These are phyloP conservation scores for Sungouiozyma intestinalis DNA, from an alignment of 805 yeast genomes.

Conservation along the genomic window DNA sequence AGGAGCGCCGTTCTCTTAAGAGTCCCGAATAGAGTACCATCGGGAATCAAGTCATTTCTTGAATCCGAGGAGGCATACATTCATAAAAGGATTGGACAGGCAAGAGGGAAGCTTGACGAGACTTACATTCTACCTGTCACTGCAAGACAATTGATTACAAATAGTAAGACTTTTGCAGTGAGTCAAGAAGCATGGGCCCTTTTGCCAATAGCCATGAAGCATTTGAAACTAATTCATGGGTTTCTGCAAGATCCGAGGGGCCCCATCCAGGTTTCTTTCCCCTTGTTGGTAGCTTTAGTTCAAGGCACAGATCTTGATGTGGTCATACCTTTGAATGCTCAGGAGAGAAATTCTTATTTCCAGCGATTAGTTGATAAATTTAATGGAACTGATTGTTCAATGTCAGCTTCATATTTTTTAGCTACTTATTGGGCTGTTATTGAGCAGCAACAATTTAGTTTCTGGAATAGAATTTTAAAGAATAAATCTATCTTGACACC, in stretches of 20 bases:
- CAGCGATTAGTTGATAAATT: not conserved
- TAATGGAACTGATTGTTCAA: not conserved
- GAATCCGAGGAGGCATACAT: constrained; percentile 14
- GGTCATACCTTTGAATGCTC: constrained; percentile 22
- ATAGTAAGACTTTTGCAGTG: constrained; percentile 28
- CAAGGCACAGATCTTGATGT: constrained; percentile 31
- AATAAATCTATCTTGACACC: constrained; percentile 31
- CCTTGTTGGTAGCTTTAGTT: constrained; percentile 12
- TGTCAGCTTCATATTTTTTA: constrained; percentile 27
- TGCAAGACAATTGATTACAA: constrained; percentile 26
- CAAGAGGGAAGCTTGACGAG: constrained; percentile 16
- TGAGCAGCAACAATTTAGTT: constrained; percentile 34
- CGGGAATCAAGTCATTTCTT: constrained; percentile 7
- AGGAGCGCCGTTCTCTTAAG: constrained; percentile 38
- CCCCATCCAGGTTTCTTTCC: constrained; percentile 31
- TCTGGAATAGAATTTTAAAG: constrained; percentile 33
- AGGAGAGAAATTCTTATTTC: not conserved
- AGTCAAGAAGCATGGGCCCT: constrained; percentile 33
- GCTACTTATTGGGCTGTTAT: constrained; percentile 42
- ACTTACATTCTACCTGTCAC: constrained; percentile 26
- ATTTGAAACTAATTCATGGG: constrained; percentile 39
- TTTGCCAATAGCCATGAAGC: constrained; percentile 31
- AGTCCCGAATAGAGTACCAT: constrained; percentile 35
- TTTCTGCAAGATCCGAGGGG: constrained; percentile 33
- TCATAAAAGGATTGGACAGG: constrained; percentile 26